Percentiles rank a stretch among this genome's conserved stretches.
These are phyloP conservation scores for Coemansia sp. DNA, from an alignment of 192 early-diverging fungal species.

Conservation along the genomic window DNA sequence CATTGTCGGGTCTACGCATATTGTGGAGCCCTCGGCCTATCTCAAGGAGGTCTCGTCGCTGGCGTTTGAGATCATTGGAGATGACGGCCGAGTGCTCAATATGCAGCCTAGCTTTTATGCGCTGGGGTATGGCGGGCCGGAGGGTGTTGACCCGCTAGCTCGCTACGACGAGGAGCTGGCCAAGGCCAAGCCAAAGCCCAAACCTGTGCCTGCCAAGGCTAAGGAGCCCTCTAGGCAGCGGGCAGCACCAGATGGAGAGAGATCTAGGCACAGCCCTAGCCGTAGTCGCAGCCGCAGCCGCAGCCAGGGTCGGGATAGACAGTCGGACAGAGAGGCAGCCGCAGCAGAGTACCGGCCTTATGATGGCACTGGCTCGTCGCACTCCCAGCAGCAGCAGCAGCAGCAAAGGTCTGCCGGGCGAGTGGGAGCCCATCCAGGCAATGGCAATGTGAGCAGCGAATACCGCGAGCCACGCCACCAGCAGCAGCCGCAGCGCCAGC, in stretches of 20 bases:
- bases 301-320: conserved; percentile 14
- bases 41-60: conserved; percentile 47
- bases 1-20: conserved; percentile 46
- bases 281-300: conserved; percentile 22
- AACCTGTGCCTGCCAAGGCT: conserved; percentile 6
- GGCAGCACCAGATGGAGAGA: conserved; percentile 1
- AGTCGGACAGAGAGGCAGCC: conserved; percentile 13
- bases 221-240: background rate
- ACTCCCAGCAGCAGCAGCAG: conserved; percentile 4
- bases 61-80: conserved; percentile 42
- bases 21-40: conserved; percentile 47
- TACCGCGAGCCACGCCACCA: conserved; percentile 4
- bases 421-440: conserved; percentile 7
- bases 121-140: conserved; percentile 44
- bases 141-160: conserved; percentile 37
- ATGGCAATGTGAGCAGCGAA: conserved; percentile 15
- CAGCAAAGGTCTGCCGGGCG: conserved; percentile 1
- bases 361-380: conserved; percentile 5
- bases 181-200: conserved; percentile 22
- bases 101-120: conserved; percentile 41
- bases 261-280: background rate
- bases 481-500: conserved; percentile 5
- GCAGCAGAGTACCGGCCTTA: conserved; percentile 20
- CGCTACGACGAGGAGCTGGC: conserved; percentile 31
- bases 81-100: conserved; percentile 26